Evolutionary conservation across 495 filamentous ascomycete species (phyloP).

Genomic region (Gamarada debralockiae): DNA sequence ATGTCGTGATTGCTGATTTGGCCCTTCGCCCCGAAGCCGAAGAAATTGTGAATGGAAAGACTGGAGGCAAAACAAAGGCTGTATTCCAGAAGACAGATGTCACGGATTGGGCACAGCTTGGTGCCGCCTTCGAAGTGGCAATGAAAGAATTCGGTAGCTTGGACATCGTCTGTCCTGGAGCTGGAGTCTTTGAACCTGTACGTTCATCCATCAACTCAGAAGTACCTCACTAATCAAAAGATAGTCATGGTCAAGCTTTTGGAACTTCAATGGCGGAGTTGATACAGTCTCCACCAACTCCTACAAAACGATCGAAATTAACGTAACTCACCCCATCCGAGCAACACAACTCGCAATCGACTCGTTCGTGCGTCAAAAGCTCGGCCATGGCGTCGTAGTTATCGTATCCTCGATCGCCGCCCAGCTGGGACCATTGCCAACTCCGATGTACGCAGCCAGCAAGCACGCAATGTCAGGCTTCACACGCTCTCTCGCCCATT

Average conservation of each 20-base stretch:
- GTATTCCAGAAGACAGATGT: slow-evolving; percentile 62
- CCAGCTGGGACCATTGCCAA: slow-evolving; percentile 43
- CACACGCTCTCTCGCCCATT: slow-evolving; percentile 46
- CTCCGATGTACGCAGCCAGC: slow-evolving; percentile 57
- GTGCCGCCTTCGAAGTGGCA: slow-evolving; percentile 52
- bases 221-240: background rate
- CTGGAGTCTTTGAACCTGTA: slow-evolving; percentile 57
- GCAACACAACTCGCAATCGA: slow-evolving; percentile 61
- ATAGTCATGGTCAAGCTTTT: slow-evolving; percentile 24
- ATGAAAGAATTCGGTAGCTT: slow-evolving; percentile 50
- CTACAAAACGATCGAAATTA: slow-evolving; percentile 62
- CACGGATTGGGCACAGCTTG: slow-evolving; percentile 51
- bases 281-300: slow-evolving; percentile 40
- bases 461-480: slow-evolving; percentile 61
- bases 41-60: slow-evolving; percentile 46
- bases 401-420: slow-evolving; percentile 62
- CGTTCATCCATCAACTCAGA: background rate
- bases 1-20: slow-evolving; percentile 60
- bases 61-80: slow-evolving; percentile 31
- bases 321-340: slow-evolving; percentile 67
- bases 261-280: slow-evolving; percentile 16
- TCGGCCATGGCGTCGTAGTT: slow-evolving; percentile 33
- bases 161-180: slow-evolving; percentile 63
- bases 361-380: slow-evolving; percentile 35
- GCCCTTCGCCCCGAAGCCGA: slow-evolving; percentile 57